Evolutionary conservation across 768 basidiomycete species (phyloP), one percentile per base, ranked within the genome.

Genomic region (Trametes cubensis): DNA sequence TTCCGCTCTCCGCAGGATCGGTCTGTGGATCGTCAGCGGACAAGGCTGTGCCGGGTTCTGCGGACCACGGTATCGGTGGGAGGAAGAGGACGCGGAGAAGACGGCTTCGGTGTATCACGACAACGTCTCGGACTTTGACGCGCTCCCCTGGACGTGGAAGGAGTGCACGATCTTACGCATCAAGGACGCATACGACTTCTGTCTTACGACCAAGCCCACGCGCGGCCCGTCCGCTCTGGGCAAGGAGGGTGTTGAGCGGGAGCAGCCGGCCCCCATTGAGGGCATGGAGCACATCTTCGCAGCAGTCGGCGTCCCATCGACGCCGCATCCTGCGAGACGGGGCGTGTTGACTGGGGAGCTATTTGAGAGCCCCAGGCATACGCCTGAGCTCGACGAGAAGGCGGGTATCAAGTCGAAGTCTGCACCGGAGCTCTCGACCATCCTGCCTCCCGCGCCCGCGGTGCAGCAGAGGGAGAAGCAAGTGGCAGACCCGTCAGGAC

Each of bases 31-130:
- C 55, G 75, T 90, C 66, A 90, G 89, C 49, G 89, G 86, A 46
- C 83, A 90, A 60, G 84, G 84, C 60, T 89, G 88, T 49, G 92
- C 85, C 51, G 91, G 92, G n/a, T 71, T 94, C 17, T 92, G 90
- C 72, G 92, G 92, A 46, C 92, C 92, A 11, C 85, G 90, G 15
- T 85, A 86, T 68, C 81, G 88, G 64, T 92, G 90, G 92, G 92
- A 94, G 70, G 92, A 94, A 76, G 84, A 88, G 52, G 85, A 86
- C 26, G 79, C 77, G 17, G 87, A 89, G 70, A 88, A 88, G 77
- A 77, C 78, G 3, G 71, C 78, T 44, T 80, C 84, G 4, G 67
- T 79, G 23, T 82, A 83, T 67, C 80, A 76, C 61, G 85, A 85
- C 53, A 76, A 81, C 38, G 75, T 76, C 2, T 79, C 79, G 21